phyloP scores from a whole-genome alignment of 441 rosid species.

The Gossypium schwendimanii region DNA sequence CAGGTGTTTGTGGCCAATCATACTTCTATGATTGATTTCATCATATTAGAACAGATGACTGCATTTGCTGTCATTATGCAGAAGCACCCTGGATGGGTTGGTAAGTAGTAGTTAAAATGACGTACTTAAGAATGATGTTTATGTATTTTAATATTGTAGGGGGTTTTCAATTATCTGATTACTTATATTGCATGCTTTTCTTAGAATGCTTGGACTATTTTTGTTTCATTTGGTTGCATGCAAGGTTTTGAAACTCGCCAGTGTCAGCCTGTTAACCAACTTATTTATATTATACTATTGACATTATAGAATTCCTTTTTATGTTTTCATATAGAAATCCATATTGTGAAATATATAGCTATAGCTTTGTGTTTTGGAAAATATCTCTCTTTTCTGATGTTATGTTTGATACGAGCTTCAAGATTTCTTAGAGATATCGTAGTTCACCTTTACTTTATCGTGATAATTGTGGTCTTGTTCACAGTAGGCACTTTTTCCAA shows the following conservation, averaged over 20 bases:
- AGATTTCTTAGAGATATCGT: neutral
- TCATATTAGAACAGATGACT: slow-evolving; percentile 90
- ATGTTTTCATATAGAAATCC: neutral
- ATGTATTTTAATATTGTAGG: neutral
- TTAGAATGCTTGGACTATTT: neutral
- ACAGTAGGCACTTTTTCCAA: neutral
- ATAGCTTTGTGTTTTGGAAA: neutral
- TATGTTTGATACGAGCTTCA: neutral
- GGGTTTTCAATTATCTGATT: neutral
- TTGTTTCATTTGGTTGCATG: neutral
- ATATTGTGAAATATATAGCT: neutral
- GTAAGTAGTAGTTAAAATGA: slow-evolving; percentile 37
- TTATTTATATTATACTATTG: neutral
- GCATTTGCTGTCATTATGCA: slow-evolving; percentile 98
- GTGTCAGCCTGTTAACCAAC: neutral
- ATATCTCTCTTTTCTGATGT: neutral
- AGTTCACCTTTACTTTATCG: neutral
- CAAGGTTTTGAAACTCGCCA: neutral
- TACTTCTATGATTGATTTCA: slow-evolving; percentile 98
- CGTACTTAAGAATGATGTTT: neutral
- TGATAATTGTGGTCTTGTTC: neutral
- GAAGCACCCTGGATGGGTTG: slow-evolving; percentile 99
- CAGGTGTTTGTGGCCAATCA: slow-evolving; percentile 99
- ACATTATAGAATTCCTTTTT: neutral
- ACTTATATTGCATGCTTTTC: neutral